Base-by-base conservation (phyloP, 108 stramenopile genomes). In the Cyclotella kingstonii region DNA sequence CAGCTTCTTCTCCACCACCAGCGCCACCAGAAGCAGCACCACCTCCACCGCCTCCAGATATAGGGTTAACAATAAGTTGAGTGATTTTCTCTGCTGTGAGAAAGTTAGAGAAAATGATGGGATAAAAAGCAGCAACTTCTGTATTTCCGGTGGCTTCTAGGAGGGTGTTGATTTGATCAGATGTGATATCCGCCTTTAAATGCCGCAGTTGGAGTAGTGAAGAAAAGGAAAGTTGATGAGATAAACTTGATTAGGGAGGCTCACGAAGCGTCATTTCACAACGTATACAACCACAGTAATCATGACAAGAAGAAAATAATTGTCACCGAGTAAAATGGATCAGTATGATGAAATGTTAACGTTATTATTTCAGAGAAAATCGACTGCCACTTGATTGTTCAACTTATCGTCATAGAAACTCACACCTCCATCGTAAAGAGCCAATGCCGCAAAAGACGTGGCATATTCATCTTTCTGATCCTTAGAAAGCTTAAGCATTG, bases 401-500 rank as follows among this genome's bases (percentile, higher is more conserved):
- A 56, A 8, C 4, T 3, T 10, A 39, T 15, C 25, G 6, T 23
- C 28, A 17, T 12, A 4, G 30, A n/a, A 29, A 84, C 76, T 86
- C 61, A 85, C 90, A 60, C 82, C 94, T 42, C 95, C 96, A 53
- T 97, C 96, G 71, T 92, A 93, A 35, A 97, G 91, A 28, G 90
- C 87, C 68, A 97, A 71, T 51, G 94, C 91, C 52, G 96, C 95
- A 62, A 93, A 93, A 7, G 89, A 83, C 19, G 88, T 90, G 72
- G 89, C 93, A 63, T 82, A 86, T 73, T 97, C 94, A 71, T 96
- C 91, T 83, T 96, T 94, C 73, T 94, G 85, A n/a, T 83, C 87
- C 63, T 89, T 83, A 55, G 77, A 80, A 52, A 94, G 82, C 54
- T 80, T 76, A 57, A 91, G 71, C 93, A 94, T 93, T 30, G 38